phyloP scores from a whole-genome alignment of 805 yeast species.

The Cyberlindnera amylophila region DNA sequence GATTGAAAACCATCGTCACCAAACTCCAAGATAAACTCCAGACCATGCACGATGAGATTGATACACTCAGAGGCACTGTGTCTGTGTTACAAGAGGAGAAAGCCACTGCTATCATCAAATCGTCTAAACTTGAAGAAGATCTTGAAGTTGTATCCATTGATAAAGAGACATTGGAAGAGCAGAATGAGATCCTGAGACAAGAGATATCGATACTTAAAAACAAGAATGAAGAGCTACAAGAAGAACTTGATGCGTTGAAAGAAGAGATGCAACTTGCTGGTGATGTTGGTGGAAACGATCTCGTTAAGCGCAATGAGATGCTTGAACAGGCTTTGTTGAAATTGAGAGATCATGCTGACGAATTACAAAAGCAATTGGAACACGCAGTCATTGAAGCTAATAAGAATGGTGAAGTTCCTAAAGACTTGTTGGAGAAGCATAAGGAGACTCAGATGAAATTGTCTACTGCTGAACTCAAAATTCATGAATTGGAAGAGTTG shows the following conservation, averaged over 20 bases:
- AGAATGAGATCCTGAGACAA: slow-evolving; percentile 29
- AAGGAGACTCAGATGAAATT: slow-evolving; percentile 34
- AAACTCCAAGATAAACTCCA: slow-evolving; percentile 46
- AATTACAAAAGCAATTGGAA: slow-evolving; percentile 31
- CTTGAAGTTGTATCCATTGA: slow-evolving; percentile 39
- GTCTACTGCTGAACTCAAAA: slow-evolving; percentile 30
- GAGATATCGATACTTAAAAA: slow-evolving; percentile 17
- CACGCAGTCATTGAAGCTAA: slow-evolving; percentile 20
- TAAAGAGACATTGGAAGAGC: slow-evolving; percentile 37
- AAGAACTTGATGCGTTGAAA: slow-evolving; percentile 9
- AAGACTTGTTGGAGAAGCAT: slow-evolving; percentile 32
- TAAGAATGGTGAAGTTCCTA: slow-evolving; percentile 32
- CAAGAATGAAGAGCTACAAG: slow-evolving; percentile 8
- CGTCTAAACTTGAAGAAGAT: slow-evolving; percentile 25
- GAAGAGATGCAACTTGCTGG: slow-evolving; percentile 22
- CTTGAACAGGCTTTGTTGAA: slow-evolving; percentile 41
- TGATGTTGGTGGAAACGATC: slow-evolving; percentile 6
- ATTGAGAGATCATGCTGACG: slow-evolving; percentile 29
- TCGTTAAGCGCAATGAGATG: slow-evolving; percentile 31
- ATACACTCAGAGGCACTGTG: slow-evolving; percentile 24
- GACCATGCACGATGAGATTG: slow-evolving; percentile 29
- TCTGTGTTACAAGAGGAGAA: slow-evolving; percentile 29
- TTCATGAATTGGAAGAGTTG: slow-evolving; percentile 46
- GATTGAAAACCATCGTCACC: slow-evolving; percentile 33
- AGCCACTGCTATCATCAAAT: slow-evolving; percentile 23